phyloP scores from a whole-genome alignment of 257 asterid genomes.

The Voacanga thouarsii region DNA sequence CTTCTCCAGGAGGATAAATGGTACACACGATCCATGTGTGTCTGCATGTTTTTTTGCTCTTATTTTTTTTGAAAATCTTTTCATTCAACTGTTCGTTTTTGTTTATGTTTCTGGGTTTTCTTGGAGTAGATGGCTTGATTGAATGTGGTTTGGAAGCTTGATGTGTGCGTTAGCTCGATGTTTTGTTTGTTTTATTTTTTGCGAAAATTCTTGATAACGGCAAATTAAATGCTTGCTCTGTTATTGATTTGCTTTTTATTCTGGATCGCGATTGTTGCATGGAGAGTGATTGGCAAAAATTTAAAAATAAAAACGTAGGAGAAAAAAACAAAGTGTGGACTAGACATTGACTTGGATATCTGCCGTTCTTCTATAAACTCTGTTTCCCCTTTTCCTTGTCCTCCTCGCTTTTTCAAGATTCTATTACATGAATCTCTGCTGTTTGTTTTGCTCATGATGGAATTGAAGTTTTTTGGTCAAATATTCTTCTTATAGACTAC shows the following conservation, averaged over 20 bases:
- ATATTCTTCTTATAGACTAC: background rate
- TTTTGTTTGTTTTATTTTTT: background rate
- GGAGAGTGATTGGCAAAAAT: background rate
- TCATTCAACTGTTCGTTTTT: background rate
- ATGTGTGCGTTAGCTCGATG: background rate
- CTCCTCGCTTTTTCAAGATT: background rate
- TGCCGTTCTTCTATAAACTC: background rate
- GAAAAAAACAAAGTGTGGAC: background rate
- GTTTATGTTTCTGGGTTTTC: background rate
- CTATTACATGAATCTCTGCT: background rate
- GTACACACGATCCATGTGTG: background rate
- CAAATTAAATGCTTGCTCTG: background rate
- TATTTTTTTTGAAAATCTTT: background rate
- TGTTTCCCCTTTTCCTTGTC: no score
- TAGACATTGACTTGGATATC: background rate
- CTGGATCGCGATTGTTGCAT: background rate
- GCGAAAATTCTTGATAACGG: background rate
- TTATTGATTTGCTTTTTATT: background rate
- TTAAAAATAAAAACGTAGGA: background rate
- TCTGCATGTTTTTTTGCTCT: slow-evolving; percentile 13
- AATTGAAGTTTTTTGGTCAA: background rate
- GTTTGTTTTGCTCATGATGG: background rate
- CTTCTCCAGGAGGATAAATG: slow-evolving; percentile 24
- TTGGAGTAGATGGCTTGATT: background rate
- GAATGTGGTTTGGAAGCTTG: background rate